These are phyloP conservation scores for Gentiana dahurica DNA, from an alignment of 257 asterid species.

Conservation along the genomic window DNA sequence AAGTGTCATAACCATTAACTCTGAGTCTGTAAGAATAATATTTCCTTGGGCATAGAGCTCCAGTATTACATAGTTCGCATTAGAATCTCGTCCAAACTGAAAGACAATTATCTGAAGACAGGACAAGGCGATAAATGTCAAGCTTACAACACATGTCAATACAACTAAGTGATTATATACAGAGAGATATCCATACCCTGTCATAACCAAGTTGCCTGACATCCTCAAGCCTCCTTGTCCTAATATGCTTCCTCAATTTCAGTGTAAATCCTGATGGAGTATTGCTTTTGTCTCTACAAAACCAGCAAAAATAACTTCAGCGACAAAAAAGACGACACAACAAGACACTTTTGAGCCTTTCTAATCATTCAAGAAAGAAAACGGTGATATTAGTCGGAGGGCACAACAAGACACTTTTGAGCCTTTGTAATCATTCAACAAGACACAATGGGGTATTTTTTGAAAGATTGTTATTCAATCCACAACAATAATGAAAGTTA, in stretches of 20 bases:
- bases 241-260: slow-evolving; percentile 86
- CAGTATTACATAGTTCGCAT: slow-evolving; percentile 83
- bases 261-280: slow-evolving; percentile 97
- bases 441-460: too few species aligned
- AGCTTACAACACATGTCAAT: neutral
- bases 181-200: slow-evolving; percentile 42
- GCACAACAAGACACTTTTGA: too few species aligned
- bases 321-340: neutral
- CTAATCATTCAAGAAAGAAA: neutral
- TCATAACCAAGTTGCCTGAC: slow-evolving; percentile 98
- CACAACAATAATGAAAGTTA: too few species aligned
- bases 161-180: neutral
- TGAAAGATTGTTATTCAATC: too few species aligned
- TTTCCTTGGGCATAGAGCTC: slow-evolving; percentile 99
- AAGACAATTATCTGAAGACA: slow-evolving; percentile 68
- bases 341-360: too few species aligned
- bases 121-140: too few species aligned
- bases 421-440: too few species aligned
- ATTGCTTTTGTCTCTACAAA: slow-evolving; percentile 83
- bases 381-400: neutral
- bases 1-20: slow-evolving; percentile 82
- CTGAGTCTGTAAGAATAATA: slow-evolving; percentile 81
- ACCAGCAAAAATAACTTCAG: slow-evolving; percentile 1
- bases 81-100: slow-evolving; percentile 84
- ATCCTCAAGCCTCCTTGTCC: slow-evolving; percentile 97